Evolutionary conservation across 2,329 filamentous ascomycete species (phyloP).

Genomic region (Colletotrichum tropicale): DNA sequence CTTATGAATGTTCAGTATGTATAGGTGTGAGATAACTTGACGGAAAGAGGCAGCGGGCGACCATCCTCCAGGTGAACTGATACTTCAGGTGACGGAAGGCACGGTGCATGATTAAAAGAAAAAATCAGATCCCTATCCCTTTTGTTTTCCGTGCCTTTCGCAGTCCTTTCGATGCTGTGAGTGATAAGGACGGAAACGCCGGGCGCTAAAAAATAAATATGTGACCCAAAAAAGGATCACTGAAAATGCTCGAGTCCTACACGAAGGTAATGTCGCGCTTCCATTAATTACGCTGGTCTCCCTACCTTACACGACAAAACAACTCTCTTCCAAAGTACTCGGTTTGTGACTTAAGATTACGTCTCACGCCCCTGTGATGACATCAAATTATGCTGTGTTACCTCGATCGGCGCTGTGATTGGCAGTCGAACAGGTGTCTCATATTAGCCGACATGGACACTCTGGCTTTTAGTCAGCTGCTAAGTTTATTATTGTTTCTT

Average conservation of each 20-base stretch:
- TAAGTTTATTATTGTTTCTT: fast-evolving
- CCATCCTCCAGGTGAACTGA: not conserved
- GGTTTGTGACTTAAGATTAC: not conserved
- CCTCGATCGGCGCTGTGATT: not conserved
- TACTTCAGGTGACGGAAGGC: not conserved
- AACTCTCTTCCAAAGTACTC: not conserved
- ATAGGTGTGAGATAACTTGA: too few species aligned
- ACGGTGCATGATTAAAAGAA: not conserved
- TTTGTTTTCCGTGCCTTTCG: not conserved
- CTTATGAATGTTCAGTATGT: too few species aligned
- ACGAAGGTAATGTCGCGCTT: too few species aligned
- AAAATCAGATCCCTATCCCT: not conserved
- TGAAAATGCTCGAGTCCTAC: too few species aligned
- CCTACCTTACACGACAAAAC: too few species aligned
- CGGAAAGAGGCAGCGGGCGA: not conserved
- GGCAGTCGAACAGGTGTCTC: not conserved
- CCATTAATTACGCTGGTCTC: not conserved
- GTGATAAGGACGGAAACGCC: too few species aligned
- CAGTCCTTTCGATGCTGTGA: not conserved
- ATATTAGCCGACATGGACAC: not conserved
- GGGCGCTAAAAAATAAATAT: too few species aligned
- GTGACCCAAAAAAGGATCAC: too few species aligned
- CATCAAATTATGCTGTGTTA: not conserved
- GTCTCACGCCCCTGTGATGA: not conserved
- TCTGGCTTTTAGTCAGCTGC: not conserved